A percentile compares a stretch with the other conserved stretches of the same genome.
Evolutionary conservation across 2,329 filamentous ascomycete genomes (phyloP).

Genomic region (Scorias spongiosa): DNA sequence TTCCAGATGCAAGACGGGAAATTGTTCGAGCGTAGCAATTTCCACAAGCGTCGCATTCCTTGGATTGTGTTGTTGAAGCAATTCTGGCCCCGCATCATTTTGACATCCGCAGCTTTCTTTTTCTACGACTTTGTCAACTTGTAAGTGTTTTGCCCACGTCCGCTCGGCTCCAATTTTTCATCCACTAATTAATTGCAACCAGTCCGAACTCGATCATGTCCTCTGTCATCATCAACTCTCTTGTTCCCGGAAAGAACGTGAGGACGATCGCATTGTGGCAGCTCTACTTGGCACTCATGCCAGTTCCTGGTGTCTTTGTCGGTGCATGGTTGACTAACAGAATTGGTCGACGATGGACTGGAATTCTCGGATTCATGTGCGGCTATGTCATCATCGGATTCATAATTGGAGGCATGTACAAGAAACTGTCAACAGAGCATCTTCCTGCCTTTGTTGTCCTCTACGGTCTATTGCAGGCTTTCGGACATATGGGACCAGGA

Average conservation of each 20-base stretch:
- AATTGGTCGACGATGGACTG: slow-evolving; percentile 35
- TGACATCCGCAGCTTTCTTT: slow-evolving; percentile 22
- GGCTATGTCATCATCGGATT: slow-evolving; percentile 38
- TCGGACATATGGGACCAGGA: slow-evolving; percentile 36
- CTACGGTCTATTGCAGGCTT: slow-evolving; percentile 37
- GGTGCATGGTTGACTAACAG: slow-evolving; percentile 34
- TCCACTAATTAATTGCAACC: too few species aligned
- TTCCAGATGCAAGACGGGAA: slow-evolving; percentile 31
- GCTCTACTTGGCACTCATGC: slow-evolving; percentile 29
- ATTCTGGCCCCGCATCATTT: slow-evolving; percentile 29
- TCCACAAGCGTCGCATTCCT: slow-evolving; percentile 30
- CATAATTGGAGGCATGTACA: slow-evolving; percentile 35
- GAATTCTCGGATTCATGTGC: slow-evolving; percentile 33
- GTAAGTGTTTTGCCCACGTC: neutral
- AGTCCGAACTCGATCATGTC: slow-evolving; percentile 26
- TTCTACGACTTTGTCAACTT: slow-evolving; percentile 26
- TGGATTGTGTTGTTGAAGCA: slow-evolving; percentile 30
- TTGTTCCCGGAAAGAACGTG: slow-evolving; percentile 23
- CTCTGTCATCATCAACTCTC: slow-evolving; percentile 26
- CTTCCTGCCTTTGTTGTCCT: slow-evolving; percentile 37
- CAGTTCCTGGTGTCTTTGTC: slow-evolving; percentile 35
- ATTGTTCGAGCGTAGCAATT: slow-evolving; percentile 33
- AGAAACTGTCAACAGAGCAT: slow-evolving; percentile 28
- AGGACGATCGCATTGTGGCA: slow-evolving; percentile 34
- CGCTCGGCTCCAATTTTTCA: neutral